Evolutionary conservation across 2,329 filamentous ascomycete genomes (phyloP).

Genomic region (Shiraia sp.): DNA sequence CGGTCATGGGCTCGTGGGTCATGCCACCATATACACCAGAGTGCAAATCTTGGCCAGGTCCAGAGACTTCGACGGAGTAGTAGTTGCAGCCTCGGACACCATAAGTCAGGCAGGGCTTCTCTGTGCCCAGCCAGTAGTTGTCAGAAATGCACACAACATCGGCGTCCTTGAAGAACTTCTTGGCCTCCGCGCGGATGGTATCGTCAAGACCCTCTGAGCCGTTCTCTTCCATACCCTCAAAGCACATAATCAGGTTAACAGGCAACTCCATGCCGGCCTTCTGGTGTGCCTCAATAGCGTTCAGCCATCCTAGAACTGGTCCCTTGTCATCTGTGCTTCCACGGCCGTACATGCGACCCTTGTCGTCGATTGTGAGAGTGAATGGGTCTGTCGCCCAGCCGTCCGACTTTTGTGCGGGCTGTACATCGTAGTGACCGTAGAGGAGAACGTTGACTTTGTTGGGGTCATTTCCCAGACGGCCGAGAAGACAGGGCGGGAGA

Average conservation of each 20-base stretch:
- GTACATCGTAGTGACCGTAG: constrained; percentile 98
- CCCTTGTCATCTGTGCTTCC: constrained; percentile 98
- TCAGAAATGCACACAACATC: constrained; percentile 98
- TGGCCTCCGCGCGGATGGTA: constrained; percentile 86
- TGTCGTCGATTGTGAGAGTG: constrained; percentile 80
- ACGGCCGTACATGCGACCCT: constrained; percentile 94
- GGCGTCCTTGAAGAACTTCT: constrained; percentile 92
- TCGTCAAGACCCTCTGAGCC: constrained; percentile 96
- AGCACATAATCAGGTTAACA: constrained; percentile 98
- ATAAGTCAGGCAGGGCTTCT: constrained; percentile 98
- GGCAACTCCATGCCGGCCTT: constrained; percentile 93
- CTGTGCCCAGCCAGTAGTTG: constrained; percentile 99
- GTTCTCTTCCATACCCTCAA: constrained; percentile 99
- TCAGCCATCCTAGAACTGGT: constrained; percentile 94
- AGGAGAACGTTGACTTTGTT: constrained; percentile 94
- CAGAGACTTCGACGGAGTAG: constrained; percentile 88
- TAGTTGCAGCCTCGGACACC: constrained; percentile 97
- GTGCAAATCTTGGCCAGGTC: constrained; percentile 91
- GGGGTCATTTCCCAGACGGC: constrained; percentile 87
- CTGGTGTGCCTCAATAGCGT: constrained; percentile 96
- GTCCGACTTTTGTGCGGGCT: constrained; percentile 89
- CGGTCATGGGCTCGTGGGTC: constrained; percentile 98
- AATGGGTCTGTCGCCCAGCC: constrained; percentile 97
- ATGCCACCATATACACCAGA: constrained; percentile 96
- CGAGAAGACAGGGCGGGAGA: constrained; percentile 89